These are phyloP conservation scores for Royoungia palumana DNA, from an alignment of 768 basidiomycete species.

Conservation along the genomic window DNA sequence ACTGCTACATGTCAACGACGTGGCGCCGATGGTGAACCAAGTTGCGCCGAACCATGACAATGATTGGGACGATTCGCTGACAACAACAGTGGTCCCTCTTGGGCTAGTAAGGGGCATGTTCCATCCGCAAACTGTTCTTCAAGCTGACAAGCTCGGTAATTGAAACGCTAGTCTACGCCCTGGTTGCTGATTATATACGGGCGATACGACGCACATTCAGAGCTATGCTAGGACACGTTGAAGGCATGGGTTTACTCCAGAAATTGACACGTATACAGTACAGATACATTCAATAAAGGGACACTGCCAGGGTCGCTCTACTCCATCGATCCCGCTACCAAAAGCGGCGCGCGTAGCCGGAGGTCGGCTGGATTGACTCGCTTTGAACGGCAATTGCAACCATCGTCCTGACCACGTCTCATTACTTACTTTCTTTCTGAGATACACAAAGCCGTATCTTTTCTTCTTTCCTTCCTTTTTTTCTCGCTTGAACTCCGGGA, in stretches of 20 bases:
- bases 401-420: slow-evolving; percentile 22
- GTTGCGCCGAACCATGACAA: slow-evolving; percentile 4
- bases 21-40: slow-evolving; percentile 34
- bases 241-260: slow-evolving; percentile 18
- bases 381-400: slow-evolving; percentile 28
- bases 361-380: slow-evolving; percentile 1
- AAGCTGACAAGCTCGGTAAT: too few relatives aligned
- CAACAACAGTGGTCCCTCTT: slow-evolving; percentile 71
- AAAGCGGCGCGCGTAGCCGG: slow-evolving; percentile 13
- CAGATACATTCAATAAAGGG: too few relatives aligned
- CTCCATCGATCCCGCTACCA: slow-evolving; percentile 3
- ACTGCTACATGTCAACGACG: slow-evolving; percentile 42
- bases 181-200: slow-evolving; percentile 66
- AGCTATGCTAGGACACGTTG: slow-evolving; percentile 17
- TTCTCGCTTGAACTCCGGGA: slow-evolving; percentile 19
- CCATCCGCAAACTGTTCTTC: slow-evolving; percentile 51
- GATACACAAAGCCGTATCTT: slow-evolving; percentile 11
- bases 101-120: slow-evolving; percentile 68
- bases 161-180: too few relatives aligned
- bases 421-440: slow-evolving; percentile 8
- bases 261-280: too few relatives aligned
- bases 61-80: slow-evolving; percentile 69
- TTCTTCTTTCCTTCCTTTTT: not conserved
- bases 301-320: slow-evolving; percentile 10
- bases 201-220: too few relatives aligned